Conservation (phyloP, 139 green algal genomes). For the Nannochloris sp. region DNA sequence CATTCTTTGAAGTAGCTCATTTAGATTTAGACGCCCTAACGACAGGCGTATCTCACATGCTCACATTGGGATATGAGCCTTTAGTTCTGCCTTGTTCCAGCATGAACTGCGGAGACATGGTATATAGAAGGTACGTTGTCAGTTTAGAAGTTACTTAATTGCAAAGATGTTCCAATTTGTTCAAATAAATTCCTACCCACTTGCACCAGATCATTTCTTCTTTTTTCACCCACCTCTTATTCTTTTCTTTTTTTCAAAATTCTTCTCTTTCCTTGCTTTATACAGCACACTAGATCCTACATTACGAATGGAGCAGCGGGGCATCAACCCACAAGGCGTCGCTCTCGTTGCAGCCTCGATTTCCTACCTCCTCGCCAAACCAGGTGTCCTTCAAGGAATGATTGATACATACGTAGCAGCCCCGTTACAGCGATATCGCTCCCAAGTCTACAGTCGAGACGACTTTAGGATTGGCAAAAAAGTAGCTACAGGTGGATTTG, state of each 20-base stretch:
- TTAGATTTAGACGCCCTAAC: slow-evolving; percentile 4
- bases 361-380: slow-evolving; percentile 58
- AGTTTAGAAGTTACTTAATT: no score
- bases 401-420: slow-evolving; percentile 75
- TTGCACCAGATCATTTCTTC: no score
- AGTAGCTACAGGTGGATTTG: slow-evolving; percentile 82
- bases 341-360: slow-evolving; percentile 33
- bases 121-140: slow-evolving; percentile 70
- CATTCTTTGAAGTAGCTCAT: not conserved
- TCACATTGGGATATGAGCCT: slow-evolving; percentile 65
- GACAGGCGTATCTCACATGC: slow-evolving; percentile 26
- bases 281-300: slow-evolving; percentile 77
- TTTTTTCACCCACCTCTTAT: not conserved
- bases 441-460: slow-evolving; percentile 1
- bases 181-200: not conserved
- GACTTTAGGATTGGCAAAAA: slow-evolving; percentile 29
- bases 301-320: slow-evolving; percentile 64
- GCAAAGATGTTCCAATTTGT: not conserved
- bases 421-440: slow-evolving; percentile 36
- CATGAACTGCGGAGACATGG: slow-evolving; percentile 82
- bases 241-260: not conserved
- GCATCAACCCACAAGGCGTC: slow-evolving; percentile 51
- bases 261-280: no score
- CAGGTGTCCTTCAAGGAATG: slow-evolving; percentile 68
- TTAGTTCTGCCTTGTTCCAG: slow-evolving; percentile 71